Evolutionary conservation across 129 eudicot species (phyloP).

Genomic region (Pittosporum tobira): DNA sequence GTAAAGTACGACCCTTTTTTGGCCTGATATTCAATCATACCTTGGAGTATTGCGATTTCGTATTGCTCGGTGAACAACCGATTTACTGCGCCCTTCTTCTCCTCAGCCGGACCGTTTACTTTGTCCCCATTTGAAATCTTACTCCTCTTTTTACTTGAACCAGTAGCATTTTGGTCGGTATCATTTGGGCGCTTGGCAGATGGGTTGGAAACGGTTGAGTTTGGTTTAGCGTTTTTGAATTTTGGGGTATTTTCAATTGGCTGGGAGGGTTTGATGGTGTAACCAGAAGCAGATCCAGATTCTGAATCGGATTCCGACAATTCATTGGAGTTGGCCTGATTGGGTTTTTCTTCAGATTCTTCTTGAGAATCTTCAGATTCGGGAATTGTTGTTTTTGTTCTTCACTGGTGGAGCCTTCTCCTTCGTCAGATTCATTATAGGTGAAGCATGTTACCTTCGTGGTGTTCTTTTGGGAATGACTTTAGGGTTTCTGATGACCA

Average conservation of each 20-base stretch:
- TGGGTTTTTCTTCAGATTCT: too few relatives aligned
- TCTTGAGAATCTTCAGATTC: too few relatives aligned
- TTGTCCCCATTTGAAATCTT: not conserved
- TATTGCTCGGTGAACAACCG: constrained; percentile 15
- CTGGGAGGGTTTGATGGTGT: not conserved
- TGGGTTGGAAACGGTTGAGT: not conserved
- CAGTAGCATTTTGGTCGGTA: not conserved
- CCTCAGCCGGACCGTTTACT: not conserved
- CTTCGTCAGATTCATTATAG: too few relatives aligned
- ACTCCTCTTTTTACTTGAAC: not conserved
- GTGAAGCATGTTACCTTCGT: too few relatives aligned
- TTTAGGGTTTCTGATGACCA: too few relatives aligned
- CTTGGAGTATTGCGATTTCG: constrained; percentile 30
- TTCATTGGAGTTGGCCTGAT: too few relatives aligned
- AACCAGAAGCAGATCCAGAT: not conserved
- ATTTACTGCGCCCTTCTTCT: not conserved
- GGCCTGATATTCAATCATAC: constrained; percentile 29
- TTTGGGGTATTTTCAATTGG: not conserved
- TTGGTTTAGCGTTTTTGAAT: not conserved
- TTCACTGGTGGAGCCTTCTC: too few relatives aligned
- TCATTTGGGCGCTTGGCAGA: not conserved
- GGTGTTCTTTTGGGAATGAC: too few relatives aligned
- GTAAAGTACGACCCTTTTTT: constrained; percentile 33
- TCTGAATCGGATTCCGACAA: too few relatives aligned
- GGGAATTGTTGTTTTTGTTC: too few relatives aligned